Evolutionary conservation across 148 eudicot genomes (phyloP).

Genomic region (Rhododendron simsii): DNA sequence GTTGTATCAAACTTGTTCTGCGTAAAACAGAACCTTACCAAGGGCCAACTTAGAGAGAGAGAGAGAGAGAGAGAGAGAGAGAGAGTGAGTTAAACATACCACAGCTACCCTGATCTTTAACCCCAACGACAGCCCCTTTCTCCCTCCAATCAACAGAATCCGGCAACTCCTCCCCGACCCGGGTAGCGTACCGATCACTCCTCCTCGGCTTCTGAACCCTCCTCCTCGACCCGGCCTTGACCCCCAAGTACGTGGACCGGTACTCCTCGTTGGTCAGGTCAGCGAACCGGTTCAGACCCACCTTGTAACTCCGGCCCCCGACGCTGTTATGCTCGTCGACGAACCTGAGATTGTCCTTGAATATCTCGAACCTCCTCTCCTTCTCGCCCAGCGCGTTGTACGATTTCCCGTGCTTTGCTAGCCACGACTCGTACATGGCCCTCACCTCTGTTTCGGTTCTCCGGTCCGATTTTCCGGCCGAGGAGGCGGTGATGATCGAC

Average conservation of each 20-base stretch:
- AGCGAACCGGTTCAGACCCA: conserved; percentile 30
- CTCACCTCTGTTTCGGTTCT: not conserved
- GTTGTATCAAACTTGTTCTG: too few relatives aligned
- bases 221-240: conserved; percentile 14
- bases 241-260: conserved; percentile 7
- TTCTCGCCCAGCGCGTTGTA: conserved; percentile 33
- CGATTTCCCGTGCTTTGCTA: conserved; percentile 21
- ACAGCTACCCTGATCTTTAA: conserved; percentile 79
- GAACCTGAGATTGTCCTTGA: conserved; percentile 31
- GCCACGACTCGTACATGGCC: conserved; percentile 28
- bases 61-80: not conserved
- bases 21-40: too few relatives aligned
- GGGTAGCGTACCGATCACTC: conserved; percentile 45
- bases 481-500: conserved; percentile 28
- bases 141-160: conserved; percentile 70
- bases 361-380: conserved; percentile 28
- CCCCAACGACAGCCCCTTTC: conserved; percentile 54
- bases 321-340: conserved; percentile 24
- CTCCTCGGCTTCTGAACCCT: conserved; percentile 8
- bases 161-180: conserved; percentile 51
- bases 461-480: not conserved
- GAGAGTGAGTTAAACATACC: conserved; percentile 30
- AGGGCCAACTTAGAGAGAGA: too few relatives aligned
- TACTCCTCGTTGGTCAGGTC: conserved; percentile 34
- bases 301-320: conserved; percentile 9